phyloP scores from a whole-genome alignment of 2,329 filamentous ascomycete genomes.

The Alternaria consortialis region DNA sequence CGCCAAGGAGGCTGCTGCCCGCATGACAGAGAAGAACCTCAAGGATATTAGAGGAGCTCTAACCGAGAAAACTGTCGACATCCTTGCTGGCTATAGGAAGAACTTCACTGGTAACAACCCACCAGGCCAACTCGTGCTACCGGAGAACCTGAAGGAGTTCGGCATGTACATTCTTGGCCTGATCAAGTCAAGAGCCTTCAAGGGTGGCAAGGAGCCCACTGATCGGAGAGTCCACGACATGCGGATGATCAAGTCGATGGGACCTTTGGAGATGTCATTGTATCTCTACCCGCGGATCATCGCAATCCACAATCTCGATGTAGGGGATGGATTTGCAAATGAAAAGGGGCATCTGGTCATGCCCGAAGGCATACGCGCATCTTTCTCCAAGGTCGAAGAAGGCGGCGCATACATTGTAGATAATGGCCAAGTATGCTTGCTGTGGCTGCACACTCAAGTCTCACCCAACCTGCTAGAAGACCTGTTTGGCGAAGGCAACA shows the following conservation, averaged over 20 bases:
- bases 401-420: slow-evolving; percentile 95
- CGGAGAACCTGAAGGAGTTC: slow-evolving; percentile 95
- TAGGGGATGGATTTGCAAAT: slow-evolving; percentile 92
- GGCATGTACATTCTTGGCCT: slow-evolving; percentile 94
- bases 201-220: slow-evolving; percentile 87
- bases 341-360: slow-evolving; percentile 87
- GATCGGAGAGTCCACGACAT: slow-evolving; percentile 92
- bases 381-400: slow-evolving; percentile 87
- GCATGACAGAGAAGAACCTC: slow-evolving; percentile 76
- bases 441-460: slow-evolving; percentile 93
- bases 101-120: slow-evolving; percentile 88
- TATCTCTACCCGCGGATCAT: slow-evolving; percentile 97
- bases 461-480: slow-evolving; percentile 91
- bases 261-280: slow-evolving; percentile 81
- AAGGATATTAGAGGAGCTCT: slow-evolving; percentile 86
- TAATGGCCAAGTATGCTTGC: slow-evolving; percentile 88
- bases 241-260: slow-evolving; percentile 88
- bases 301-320: slow-evolving; percentile 85
- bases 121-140: slow-evolving; percentile 90
- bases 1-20: slow-evolving; percentile 92
- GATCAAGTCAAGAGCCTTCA: slow-evolving; percentile 90
- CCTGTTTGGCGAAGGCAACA: slow-evolving; percentile 82
- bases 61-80: slow-evolving; percentile 91
- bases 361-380: slow-evolving; percentile 80
- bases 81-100: slow-evolving; percentile 90